phyloP scores from a whole-genome alignment of 176 grass and related monocot genomes.

The Triticum timopheevii region DNA sequence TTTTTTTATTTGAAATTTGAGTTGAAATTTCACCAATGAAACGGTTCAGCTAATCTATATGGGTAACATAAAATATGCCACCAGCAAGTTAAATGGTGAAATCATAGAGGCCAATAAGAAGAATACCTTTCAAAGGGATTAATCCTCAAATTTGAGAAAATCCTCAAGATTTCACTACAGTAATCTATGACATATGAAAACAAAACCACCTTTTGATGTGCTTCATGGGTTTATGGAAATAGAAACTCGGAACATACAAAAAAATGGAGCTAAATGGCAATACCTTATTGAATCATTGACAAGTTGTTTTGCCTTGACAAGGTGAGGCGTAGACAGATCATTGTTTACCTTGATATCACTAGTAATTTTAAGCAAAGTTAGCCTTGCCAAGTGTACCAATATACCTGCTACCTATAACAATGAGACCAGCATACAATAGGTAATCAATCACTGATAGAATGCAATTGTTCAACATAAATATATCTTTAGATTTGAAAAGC shows the following conservation, averaged over 20 bases:
- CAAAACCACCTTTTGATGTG: background rate
- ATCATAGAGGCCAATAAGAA: background rate
- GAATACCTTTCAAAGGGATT: background rate
- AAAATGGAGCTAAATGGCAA: background rate
- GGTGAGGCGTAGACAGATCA: constrained; percentile 38
- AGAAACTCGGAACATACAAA: background rate
- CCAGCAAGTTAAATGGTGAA: constrained; percentile 4
- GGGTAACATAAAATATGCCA: background rate
- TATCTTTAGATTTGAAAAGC: background rate
- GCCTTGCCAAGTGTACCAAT: constrained; percentile 75
- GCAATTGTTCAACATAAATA: background rate
- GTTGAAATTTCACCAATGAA: constrained; percentile 1
- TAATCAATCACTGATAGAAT: constrained; percentile 24
- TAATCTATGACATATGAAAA: background rate
- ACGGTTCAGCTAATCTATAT: constrained; percentile 16
- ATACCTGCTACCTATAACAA: constrained; percentile 58
- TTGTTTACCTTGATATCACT: constrained; percentile 38
- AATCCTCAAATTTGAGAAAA: constrained; percentile 13
- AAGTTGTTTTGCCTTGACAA: constrained; percentile 56
- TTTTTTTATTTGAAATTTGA: background rate
- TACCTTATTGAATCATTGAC: constrained; percentile 77
- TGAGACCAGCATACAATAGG: constrained; percentile 2
- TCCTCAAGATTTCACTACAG: background rate
- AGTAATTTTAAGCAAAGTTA: constrained; percentile 50
- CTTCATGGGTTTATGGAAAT: background rate